phyloP scores from a whole-genome alignment of 139 green algal species.

The Picochlorum sp. region DNA sequence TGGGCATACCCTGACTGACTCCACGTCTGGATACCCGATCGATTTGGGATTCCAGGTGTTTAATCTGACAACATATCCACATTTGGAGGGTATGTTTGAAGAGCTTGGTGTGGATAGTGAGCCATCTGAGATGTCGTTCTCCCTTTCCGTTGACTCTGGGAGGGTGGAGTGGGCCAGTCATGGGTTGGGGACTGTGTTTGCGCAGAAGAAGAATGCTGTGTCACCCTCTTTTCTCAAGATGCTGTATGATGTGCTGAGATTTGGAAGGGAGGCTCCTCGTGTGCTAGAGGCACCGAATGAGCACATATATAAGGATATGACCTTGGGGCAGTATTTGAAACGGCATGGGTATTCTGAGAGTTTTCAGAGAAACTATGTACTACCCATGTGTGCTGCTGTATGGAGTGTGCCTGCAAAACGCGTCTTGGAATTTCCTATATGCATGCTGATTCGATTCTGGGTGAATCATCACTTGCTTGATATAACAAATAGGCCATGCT shows the following conservation, averaged over 20 bases:
- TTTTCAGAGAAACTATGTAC: conserved; percentile 75
- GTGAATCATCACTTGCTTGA: conserved; percentile 96
- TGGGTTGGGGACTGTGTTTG: conserved; percentile 75
- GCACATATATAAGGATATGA: conserved; percentile 12
- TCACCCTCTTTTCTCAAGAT: conserved; percentile 70
- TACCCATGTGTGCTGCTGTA: conserved; percentile 95
- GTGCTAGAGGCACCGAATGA: conserved; percentile 29
- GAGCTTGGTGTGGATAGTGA: conserved; percentile 77
- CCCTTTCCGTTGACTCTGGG: conserved; percentile 68
- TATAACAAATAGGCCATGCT: conserved; percentile 71
- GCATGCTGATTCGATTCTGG: conserved; percentile 88
- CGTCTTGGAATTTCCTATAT: conserved; percentile 76
- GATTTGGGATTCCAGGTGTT: conserved; percentile 95
- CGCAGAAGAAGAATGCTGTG: conserved; percentile 62
- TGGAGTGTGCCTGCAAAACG: conserved; percentile 78
- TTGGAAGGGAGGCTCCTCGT: conserved; percentile 68
- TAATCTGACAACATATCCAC: conserved; percentile 92
- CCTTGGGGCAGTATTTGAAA: conserved; percentile 72
- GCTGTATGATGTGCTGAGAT: conserved; percentile 83
- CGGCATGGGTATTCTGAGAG: conserved; percentile 46
- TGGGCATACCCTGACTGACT: conserved; percentile 85
- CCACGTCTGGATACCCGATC: conserved; percentile 46
- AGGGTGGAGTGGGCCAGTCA: conserved; percentile 82
- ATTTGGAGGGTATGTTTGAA: conserved; percentile 87
- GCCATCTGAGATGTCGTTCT: conserved; percentile 90